Base-by-base conservation (phyloP, 1,284 basidiomycete genomes). In the Trametes pubescens region DNA sequence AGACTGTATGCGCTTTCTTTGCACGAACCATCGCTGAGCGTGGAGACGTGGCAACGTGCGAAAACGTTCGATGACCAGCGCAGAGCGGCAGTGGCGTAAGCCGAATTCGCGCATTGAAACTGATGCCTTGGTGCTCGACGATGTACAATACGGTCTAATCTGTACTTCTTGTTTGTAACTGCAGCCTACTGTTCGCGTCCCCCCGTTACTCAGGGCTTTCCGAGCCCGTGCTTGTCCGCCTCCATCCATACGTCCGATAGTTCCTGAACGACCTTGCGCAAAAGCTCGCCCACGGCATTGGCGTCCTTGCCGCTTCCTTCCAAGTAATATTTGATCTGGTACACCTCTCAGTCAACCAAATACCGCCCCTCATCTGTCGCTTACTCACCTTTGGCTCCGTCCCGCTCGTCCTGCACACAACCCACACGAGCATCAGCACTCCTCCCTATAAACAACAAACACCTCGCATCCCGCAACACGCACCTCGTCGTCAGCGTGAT, bases 261-360 rank as follows among this genome's bases (percentile, higher is more conserved):
- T 65, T 90, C 88, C 32, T 78, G 72, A 1, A 90, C 82, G 0
- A 91, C 86, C 51, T 71, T 75, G 2, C 77, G 75, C 18, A 94
- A 79, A 43, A 85, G 72, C n/a, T 66, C 69, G 1, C 77, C 74
- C 2, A 93, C 84, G 0, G 74, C 71, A 18, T 67, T 60, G 0
- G 77, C 74, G 68, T 88, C 74, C 54, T 75, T 78, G 0, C 92
- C 90, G 63, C 79, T 86, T 2, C 90, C 92, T 77, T 94, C 93
- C 24, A 94, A 79, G 72, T 94, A 94, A 73, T 90, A 93, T 72
- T 94, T 94, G 75, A 94, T 91, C 90, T 92, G 61, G 16, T 52
- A 21, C 16, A 44, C 7, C 29, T 46, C 13, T 47, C 38, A 59
- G 48, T 56, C 11, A 16, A 0, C 8, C 29, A 22, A 14, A 7